These are phyloP conservation scores for Asterophora lycoperdoides DNA, from an alignment of 768 basidiomycete genomes.

Conservation along the genomic window DNA sequence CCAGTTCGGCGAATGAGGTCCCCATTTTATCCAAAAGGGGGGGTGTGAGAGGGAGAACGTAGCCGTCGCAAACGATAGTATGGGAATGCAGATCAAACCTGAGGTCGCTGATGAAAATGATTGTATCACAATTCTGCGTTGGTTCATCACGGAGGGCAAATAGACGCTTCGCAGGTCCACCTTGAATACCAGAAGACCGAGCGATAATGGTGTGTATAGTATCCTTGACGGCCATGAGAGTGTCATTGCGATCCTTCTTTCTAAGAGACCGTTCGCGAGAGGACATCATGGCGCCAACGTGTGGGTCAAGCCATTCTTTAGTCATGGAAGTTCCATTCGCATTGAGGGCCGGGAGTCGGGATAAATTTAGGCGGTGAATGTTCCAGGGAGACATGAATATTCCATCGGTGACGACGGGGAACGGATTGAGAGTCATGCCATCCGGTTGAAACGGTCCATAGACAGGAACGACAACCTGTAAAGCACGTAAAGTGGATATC, in stretches of 20 bases:
- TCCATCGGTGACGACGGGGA: conserved; percentile 20
- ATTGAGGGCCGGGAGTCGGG: conserved; percentile 19
- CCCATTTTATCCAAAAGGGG: neutral
- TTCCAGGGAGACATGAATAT: conserved; percentile 21
- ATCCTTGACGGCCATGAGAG: conserved; percentile 5
- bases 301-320: conserved; percentile 21
- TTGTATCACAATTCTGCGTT: conserved; percentile 24
- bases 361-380: conserved; percentile 32
- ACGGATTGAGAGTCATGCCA: conserved; percentile 20
- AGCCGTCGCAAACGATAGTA: conserved; percentile 49
- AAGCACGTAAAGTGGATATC: neutral
- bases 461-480: conserved; percentile 17
- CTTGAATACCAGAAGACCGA: neutral
- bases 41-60: conserved; percentile 35
- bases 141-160: conserved; percentile 22
- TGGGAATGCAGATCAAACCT: conserved; percentile 45
- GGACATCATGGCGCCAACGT: conserved; percentile 21
- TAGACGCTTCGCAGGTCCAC: neutral
- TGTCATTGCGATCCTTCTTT: neutral
- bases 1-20: neutral
- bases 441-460: conserved; percentile 8
- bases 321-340: neutral
- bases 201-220: conserved; percentile 5
- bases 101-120: conserved; percentile 45
- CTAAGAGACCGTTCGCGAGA: conserved; percentile 10